Percentiles rank a stretch among this genome's conserved stretches.
Conservation (phyloP, 148 eudicot genomes). For the Diospyros kaki region DNA sequence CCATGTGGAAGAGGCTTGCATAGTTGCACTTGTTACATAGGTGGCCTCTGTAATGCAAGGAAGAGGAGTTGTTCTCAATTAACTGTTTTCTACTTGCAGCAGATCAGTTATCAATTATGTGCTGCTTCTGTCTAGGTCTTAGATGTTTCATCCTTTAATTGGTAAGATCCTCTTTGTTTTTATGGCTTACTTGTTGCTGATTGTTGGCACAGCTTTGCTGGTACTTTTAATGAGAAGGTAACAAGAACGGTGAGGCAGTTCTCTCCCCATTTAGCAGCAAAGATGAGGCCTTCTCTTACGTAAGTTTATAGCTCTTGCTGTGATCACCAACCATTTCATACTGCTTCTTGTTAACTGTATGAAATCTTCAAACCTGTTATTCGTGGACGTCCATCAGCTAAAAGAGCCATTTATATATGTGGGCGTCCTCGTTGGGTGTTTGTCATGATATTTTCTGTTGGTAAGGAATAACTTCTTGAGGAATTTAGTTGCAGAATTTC, state of each 20-base stretch:
- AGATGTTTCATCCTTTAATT: background rate
- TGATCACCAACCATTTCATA: constrained; percentile 3
- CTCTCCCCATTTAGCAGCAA: constrained; percentile 96
- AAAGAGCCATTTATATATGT: constrained; percentile 78
- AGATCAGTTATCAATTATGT: background rate
- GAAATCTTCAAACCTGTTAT: constrained; percentile 73
- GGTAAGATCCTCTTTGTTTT: background rate
- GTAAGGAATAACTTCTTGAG: constrained; percentile 29
- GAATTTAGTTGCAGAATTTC: background rate
- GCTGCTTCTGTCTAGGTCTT: background rate
- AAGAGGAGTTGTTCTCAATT: background rate
- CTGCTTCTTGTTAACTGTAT: constrained; percentile 18
- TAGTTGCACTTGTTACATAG: background rate
- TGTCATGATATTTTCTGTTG: constrained; percentile 56
- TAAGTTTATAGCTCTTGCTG: constrained; percentile 33
- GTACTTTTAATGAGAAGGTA: constrained; percentile 82
- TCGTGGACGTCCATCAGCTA: constrained; percentile 97
- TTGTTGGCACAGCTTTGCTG: constrained; percentile 72
- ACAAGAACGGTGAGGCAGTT: constrained; percentile 86
- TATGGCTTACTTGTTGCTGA: constrained; percentile 7
- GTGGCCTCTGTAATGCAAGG: background rate
- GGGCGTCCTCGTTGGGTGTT: constrained; percentile 95
- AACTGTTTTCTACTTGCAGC: background rate
- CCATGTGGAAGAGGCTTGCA: background rate
- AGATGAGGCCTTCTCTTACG: constrained; percentile 99